Conservation (phyloP, 495 filamentous ascomycete genomes). For the Penicillium robsamsonii region DNA sequence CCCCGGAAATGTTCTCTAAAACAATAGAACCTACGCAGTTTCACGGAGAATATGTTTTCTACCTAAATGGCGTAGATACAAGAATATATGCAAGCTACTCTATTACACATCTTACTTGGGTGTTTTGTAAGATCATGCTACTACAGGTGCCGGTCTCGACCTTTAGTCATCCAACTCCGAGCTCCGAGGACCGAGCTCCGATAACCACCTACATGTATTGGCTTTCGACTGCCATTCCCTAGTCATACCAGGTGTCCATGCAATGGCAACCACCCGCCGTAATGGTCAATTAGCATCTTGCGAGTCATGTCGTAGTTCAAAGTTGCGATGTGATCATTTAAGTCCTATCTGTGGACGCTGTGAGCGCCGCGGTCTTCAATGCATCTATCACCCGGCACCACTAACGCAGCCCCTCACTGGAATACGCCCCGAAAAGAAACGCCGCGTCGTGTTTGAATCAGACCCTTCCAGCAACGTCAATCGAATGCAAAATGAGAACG, state of each 20-base stretch:
- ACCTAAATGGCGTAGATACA: no score
- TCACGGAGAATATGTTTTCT: no score
- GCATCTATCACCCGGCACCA: conserved; percentile 36
- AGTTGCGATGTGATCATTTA: conserved; percentile 42
- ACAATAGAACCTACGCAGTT: no score
- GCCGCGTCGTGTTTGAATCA: background rate
- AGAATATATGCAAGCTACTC: no score
- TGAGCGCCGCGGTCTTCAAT: conserved; percentile 22
- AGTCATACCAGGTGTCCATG: background rate
- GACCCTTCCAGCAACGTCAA: no score
- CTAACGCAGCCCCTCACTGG: conserved; percentile 17
- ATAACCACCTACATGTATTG: background rate
- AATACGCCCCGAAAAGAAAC: background rate
- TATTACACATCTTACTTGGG: no score
- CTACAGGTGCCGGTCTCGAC: background rate
- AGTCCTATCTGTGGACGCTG: conserved; percentile 31
- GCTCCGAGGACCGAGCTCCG: background rate
- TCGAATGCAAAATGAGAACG: background rate
- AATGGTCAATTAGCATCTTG: conserved; percentile 45
- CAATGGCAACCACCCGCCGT: conserved; percentile 29
- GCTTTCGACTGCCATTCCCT: background rate
- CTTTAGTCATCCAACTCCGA: background rate
- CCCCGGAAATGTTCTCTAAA: no score
- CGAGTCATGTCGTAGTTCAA: conserved; percentile 46
- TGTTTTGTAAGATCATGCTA: no score